Percentiles rank a stretch among this genome's conserved stretches.
phyloP scores from a whole-genome alignment of 306 rosid species.

The Sicyos edulis region DNA sequence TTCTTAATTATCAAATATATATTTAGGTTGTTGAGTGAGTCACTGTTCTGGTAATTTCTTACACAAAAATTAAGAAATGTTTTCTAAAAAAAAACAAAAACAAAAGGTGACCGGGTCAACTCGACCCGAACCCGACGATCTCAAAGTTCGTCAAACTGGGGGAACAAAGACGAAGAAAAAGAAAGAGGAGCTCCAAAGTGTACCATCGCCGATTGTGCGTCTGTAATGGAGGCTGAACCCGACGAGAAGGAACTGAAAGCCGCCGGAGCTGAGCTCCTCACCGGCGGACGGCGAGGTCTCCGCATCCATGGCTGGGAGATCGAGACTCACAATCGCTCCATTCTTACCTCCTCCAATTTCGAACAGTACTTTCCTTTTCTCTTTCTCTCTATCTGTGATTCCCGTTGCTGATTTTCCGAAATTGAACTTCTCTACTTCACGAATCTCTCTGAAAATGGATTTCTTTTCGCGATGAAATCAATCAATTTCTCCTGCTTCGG shows the following conservation, averaged over 20 bases:
- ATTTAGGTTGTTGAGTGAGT: too few species aligned
- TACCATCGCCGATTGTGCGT: background rate
- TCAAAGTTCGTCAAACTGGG: background rate
- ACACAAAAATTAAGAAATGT: too few species aligned
- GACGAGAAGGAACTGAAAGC: constrained; percentile 75
- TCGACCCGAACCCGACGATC: constrained; percentile 14
- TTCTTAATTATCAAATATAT: too few species aligned
- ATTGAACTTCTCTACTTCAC: background rate
- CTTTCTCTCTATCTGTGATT: background rate
- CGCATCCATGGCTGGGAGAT: constrained; percentile 82
- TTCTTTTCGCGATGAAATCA: background rate
- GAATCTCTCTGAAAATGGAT: background rate
- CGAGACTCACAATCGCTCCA: constrained; percentile 60
- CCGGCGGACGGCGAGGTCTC: constrained; percentile 57
- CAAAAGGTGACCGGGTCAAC: too few species aligned
- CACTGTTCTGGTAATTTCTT: too few species aligned
- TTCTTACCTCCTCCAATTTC: constrained; percentile 58
- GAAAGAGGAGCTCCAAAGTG: background rate
- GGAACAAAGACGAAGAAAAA: constrained; percentile 8
- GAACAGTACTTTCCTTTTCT: constrained; percentile 30
- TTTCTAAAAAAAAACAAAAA: too few species aligned
- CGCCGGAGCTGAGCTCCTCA: constrained; percentile 68
- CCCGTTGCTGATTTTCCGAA: background rate
- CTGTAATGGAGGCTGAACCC: constrained; percentile 53
- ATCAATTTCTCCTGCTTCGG: background rate